Evolutionary conservation across 805 yeast genomes (phyloP).

Genomic region (Barnettozyma vustinii): DNA sequence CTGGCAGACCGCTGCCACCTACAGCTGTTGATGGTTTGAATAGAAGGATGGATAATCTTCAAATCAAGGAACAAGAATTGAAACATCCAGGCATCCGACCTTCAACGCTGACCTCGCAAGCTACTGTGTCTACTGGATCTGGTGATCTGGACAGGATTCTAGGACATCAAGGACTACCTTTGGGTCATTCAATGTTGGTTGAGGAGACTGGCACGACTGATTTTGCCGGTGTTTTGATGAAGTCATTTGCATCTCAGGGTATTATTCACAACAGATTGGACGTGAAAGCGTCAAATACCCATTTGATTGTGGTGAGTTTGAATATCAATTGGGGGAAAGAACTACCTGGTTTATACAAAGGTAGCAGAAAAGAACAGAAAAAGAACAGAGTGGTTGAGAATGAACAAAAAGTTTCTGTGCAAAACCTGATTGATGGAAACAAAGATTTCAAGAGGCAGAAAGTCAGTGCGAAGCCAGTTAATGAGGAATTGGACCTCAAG

Average conservation of each 20-base stretch:
- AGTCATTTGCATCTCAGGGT: slow-evolving; percentile 75
- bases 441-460: slow-evolving; percentile 9
- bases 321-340: slow-evolving; percentile 57
- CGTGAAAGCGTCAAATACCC: slow-evolving; percentile 40
- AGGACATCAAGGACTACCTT: slow-evolving; percentile 80
- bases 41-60: neutral
- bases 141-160: slow-evolving; percentile 68
- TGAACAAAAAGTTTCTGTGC: slow-evolving; percentile 61
- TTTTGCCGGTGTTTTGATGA: slow-evolving; percentile 63
- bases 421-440: slow-evolving; percentile 45
- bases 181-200: slow-evolving; percentile 63
- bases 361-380: slow-evolving; percentile 60
- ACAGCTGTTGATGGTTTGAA: slow-evolving; percentile 7
- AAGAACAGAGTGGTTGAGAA: slow-evolving; percentile 50
- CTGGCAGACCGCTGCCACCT: neutral
- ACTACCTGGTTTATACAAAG: slow-evolving; percentile 73
- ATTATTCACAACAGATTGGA: slow-evolving; percentile 54
- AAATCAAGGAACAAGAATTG: slow-evolving; percentile 12
- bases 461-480: neutral
- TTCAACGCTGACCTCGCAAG: slow-evolving; percentile 64
- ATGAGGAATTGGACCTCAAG: slow-evolving; percentile 46
- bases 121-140: slow-evolving; percentile 77
- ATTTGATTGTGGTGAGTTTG: slow-evolving; percentile 58
- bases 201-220: slow-evolving; percentile 90
- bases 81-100: slow-evolving; percentile 60